A percentile compares a stretch with the other conserved stretches of the same genome.
Evolutionary conservation across 2,329 filamentous ascomycete genomes (phyloP).

Genomic region (Botryotinia convoluta): DNA sequence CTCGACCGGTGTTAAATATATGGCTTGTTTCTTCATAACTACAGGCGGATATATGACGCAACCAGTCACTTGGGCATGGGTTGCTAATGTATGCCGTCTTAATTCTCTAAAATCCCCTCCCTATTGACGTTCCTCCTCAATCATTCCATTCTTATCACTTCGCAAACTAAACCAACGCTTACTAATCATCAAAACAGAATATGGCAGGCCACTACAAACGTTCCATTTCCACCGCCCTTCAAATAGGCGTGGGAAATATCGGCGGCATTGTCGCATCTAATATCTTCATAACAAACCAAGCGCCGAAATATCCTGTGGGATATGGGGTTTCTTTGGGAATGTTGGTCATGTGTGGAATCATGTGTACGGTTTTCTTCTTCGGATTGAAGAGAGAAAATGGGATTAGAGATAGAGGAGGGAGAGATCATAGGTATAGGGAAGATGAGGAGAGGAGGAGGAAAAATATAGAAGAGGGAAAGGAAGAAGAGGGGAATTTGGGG

Average conservation of each 20-base stretch:
- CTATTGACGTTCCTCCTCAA: too few species aligned
- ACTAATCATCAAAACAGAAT: conserved; percentile 16
- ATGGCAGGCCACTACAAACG: conserved; percentile 27
- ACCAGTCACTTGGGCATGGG: conserved; percentile 46
- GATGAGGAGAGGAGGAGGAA: neutral
- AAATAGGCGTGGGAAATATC: conserved; percentile 23
- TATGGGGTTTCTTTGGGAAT: conserved; percentile 8
- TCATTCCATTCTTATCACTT: neutral
- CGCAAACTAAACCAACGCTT: neutral
- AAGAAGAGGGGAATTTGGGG: conserved; percentile 3
- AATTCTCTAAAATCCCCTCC: neutral
- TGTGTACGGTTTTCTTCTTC: conserved; percentile 11
- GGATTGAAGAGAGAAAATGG: conserved; percentile 14
- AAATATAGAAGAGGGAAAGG: neutral
- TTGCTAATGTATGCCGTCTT: conserved; percentile 41
- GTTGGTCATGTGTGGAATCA: neutral
- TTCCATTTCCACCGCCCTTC: neutral
- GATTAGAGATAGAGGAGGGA: neutral
- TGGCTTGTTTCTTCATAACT: conserved; percentile 41
- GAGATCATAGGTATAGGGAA: neutral
- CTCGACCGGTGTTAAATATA: conserved; percentile 41
- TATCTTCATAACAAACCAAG: conserved; percentile 7
- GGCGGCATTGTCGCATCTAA: conserved; percentile 15
- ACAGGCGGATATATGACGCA: conserved; percentile 39
- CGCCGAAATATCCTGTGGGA: neutral